Evolutionary conservation across 83 land plant species (phyloP).

Genomic region (Picea abies): DNA sequence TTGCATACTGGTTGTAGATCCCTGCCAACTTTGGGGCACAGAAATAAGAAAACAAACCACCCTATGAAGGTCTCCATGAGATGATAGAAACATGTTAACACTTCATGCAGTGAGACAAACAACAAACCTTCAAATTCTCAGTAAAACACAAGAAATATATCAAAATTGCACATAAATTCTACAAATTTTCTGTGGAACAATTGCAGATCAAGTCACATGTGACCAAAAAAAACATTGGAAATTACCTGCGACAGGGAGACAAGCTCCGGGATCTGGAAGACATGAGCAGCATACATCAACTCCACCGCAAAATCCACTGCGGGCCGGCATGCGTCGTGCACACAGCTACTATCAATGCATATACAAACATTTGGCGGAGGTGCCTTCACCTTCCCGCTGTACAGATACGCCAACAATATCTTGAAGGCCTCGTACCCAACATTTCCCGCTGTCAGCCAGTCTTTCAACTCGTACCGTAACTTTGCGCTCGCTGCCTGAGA

Average conservation of each 20-base stretch:
- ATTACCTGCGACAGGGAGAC: slow-evolving; percentile 62
- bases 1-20: neutral
- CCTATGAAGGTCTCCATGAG: neutral
- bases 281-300: slow-evolving; percentile 64
- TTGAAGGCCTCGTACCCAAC: slow-evolving; percentile 70
- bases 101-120: neutral
- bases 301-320: slow-evolving; percentile 60
- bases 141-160: neutral
- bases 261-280: slow-evolving; percentile 62
- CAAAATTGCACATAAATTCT: neutral
- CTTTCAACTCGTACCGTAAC: slow-evolving; percentile 29
- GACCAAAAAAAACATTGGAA: neutral
- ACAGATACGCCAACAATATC: slow-evolving; percentile 61
- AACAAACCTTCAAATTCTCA: neutral
- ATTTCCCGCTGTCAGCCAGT: slow-evolving; percentile 36
- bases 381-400: slow-evolving; percentile 60
- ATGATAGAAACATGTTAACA: too few species aligned
- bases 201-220: neutral
- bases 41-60: neutral
- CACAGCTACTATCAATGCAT: slow-evolving; percentile 59
- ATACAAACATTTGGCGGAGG: slow-evolving; percentile 36
- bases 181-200: neutral
- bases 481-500: neutral
- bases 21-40: neutral
- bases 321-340: slow-evolving; percentile 75